phyloP scores from a whole-genome alignment of 257 asterid species.

The Plantago ovata region DNA sequence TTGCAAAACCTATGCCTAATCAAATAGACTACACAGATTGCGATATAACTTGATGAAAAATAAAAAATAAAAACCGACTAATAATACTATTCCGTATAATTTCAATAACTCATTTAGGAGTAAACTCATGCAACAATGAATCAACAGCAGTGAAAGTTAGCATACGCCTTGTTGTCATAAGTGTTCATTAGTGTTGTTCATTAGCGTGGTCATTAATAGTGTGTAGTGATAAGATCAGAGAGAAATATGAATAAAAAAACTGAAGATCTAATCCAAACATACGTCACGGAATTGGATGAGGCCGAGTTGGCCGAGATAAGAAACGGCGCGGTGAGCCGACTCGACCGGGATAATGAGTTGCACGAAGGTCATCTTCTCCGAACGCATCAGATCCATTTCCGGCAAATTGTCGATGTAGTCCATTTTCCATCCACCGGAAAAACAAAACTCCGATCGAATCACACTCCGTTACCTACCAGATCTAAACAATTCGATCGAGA shows the following conservation, averaged over 20 bases:
- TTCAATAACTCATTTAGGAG: too few relatives aligned
- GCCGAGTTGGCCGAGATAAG: slow-evolving; percentile 92
- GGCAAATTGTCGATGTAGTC: slow-evolving; percentile 70
- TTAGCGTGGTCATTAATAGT: background rate
- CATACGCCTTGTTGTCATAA: background rate
- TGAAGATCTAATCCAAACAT: slow-evolving; percentile 29
- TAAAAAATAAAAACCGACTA: too few relatives aligned
- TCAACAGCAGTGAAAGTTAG: too few relatives aligned
- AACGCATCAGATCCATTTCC: slow-evolving; percentile 97
- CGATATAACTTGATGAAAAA: too few relatives aligned
- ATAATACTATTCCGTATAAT: too few relatives aligned
- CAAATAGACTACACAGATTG: too few relatives aligned
- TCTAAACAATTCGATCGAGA: slow-evolving; percentile 8
- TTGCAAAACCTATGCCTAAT: too few relatives aligned
- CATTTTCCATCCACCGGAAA: slow-evolving; percentile 53
- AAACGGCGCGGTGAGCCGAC: slow-evolving; percentile 90
- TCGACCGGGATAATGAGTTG: slow-evolving; percentile 95
- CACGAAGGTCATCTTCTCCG: slow-evolving; percentile 90
- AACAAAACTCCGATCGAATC: background rate
- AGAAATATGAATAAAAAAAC: slow-evolving; percentile 5
- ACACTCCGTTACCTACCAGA: background rate
- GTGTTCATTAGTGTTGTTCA: background rate
- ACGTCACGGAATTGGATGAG: slow-evolving; percentile 96
- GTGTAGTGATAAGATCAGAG: background rate
- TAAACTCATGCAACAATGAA: background rate